Conservation (phyloP, 306 rosid species). For the Crataegus laevigata region DNA sequence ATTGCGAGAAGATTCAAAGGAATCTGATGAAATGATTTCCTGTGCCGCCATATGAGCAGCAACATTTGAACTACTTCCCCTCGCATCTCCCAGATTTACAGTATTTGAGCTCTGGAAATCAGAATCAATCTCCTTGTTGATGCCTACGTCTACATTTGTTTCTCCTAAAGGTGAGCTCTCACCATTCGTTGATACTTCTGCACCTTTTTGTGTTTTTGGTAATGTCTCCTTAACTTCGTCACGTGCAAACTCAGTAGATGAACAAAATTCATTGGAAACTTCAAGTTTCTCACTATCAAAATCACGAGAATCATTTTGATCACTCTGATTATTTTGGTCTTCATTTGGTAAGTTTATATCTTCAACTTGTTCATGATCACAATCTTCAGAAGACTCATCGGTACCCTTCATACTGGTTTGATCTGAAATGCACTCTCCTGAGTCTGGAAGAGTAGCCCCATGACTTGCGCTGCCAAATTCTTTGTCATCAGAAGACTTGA, state of each 20-base stretch:
- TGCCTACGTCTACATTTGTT: slow-evolving; percentile 24
- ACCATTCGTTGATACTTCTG: slow-evolving; percentile 20
- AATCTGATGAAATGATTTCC: slow-evolving; percentile 23
- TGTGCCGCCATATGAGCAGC: slow-evolving; percentile 14
- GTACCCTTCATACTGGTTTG: background rate
- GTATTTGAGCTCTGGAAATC: slow-evolving; percentile 29
- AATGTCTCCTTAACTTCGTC: slow-evolving; percentile 36
- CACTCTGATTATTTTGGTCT: slow-evolving; percentile 31
- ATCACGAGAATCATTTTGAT: slow-evolving; percentile 15
- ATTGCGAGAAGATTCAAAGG: slow-evolving; percentile 27
- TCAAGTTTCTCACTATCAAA: slow-evolving; percentile 28
- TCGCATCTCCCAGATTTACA: slow-evolving; percentile 14
- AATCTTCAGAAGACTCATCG: slow-evolving; percentile 20
- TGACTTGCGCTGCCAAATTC: background rate
- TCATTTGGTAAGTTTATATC: slow-evolving; percentile 27
- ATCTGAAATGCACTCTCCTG: background rate
- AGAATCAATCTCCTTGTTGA: slow-evolving; percentile 22
- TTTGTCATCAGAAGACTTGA: background rate
- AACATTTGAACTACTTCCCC: slow-evolving; percentile 24
- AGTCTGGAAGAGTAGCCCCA: background rate
- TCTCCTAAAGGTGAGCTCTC: slow-evolving; percentile 17
- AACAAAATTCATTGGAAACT: slow-evolving; percentile 26
- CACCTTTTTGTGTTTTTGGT: slow-evolving; percentile 19
- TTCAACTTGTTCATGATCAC: slow-evolving; percentile 25
- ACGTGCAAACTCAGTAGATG: slow-evolving; percentile 30